Evolutionary conservation across 2,329 filamentous ascomycete genomes (phyloP).

Genomic region (Aspergillus uvarum): DNA sequence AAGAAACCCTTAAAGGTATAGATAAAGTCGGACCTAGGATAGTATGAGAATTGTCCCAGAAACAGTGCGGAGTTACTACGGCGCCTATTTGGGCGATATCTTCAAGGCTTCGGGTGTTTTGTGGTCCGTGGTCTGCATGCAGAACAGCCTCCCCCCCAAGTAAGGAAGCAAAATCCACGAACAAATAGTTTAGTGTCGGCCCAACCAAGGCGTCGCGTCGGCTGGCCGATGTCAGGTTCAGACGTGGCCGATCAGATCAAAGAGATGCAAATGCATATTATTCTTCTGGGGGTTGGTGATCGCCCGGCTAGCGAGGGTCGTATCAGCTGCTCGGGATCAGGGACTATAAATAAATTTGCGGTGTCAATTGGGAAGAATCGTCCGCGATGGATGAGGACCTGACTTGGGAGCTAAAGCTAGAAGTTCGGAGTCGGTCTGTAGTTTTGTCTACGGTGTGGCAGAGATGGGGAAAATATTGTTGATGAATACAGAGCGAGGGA

Average conservation of each 20-base stretch:
- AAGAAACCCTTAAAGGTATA: not conserved
- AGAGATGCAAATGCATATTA: not conserved
- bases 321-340: not conserved
- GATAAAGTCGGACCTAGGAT: no score
- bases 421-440: not conserved
- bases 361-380: not conserved
- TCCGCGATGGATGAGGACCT: not conserved
- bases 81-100: not conserved
- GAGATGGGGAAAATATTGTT: not conserved
- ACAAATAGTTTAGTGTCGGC: not conserved
- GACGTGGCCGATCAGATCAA: not conserved
- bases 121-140: not conserved
- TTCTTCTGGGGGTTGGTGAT: not conserved
- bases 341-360: conserved; percentile 6
- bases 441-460: no score
- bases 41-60: no score
- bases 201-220: conserved; percentile 1
- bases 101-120: not conserved
- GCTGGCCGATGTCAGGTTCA: conserved; percentile 4
- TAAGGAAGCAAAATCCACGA: conserved; percentile 1
- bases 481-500: no score
- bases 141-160: not conserved
- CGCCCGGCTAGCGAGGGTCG: not conserved
- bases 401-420: not conserved
- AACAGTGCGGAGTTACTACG: no score